Conservation (phyloP, 1,139 yeast species). For the Lodderomyces beijingensis region DNA sequence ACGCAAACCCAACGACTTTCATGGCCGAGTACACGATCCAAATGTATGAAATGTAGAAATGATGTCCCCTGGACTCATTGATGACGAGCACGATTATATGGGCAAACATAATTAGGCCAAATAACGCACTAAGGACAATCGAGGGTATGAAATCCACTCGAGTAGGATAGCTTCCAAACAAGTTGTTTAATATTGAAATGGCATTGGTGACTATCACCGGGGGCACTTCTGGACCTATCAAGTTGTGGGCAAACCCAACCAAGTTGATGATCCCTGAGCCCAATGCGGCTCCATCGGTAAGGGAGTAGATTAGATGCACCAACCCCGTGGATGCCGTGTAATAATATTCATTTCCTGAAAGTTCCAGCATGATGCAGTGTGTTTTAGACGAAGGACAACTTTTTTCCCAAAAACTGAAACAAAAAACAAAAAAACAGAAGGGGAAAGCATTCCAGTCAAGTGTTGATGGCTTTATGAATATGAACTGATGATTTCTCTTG, state of each 20-base stretch:
- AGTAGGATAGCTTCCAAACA: slow-evolving; percentile 35
- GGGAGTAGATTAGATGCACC: too few species aligned
- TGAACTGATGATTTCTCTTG: too few species aligned
- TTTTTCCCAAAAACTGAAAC: too few species aligned
- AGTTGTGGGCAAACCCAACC: slow-evolving; percentile 16
- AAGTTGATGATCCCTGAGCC: slow-evolving; percentile 11
- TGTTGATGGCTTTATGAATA: too few species aligned
- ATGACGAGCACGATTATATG: slow-evolving; percentile 27
- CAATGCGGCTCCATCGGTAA: too few species aligned
- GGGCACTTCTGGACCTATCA: slow-evolving; percentile 23
- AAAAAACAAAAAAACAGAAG: too few species aligned
- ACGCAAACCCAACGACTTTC: slow-evolving; percentile 26
- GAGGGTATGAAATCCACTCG: slow-evolving; percentile 27
- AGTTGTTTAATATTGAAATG: slow-evolving; percentile 19
- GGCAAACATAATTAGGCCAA: slow-evolving; percentile 20
- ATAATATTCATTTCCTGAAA: too few species aligned
- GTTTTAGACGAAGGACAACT: too few species aligned
- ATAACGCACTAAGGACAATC: slow-evolving; percentile 26
- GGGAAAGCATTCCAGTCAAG: too few species aligned
- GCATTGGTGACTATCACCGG: slow-evolving; percentile 18
- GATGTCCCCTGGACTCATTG: slow-evolving; percentile 31
- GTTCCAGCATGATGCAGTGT: too few species aligned
- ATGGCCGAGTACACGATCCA: slow-evolving; percentile 27
- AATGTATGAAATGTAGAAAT: slow-evolving; percentile 27
- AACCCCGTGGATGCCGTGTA: too few species aligned